Base-by-base conservation (phyloP, 2,329 filamentous ascomycete genomes). In the Paracoccidioides brasiliensis region DNA sequence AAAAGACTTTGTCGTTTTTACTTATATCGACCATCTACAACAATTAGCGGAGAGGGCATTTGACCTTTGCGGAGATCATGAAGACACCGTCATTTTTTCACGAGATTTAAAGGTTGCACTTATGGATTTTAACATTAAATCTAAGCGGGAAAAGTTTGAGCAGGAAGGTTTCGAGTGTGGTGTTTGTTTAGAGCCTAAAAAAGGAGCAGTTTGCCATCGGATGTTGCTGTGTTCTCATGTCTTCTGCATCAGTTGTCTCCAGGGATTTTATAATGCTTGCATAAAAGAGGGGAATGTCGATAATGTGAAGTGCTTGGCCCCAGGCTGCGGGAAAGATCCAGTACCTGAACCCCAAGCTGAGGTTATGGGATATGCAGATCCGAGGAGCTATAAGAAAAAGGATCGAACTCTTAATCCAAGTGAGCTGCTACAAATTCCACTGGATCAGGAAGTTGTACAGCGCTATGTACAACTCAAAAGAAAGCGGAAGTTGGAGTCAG, bases 131-230 rank as follows among this genome's bases (percentile, higher is more conserved):
- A 86, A 95, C 64, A 83, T 81, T 57, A 83, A 84, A 58, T 83
- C 86, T 5, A 86, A 85, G 65, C 80, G 81, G 55, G 80, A 81
- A 28, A 82, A 83, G 0, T 97, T 96, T 66, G 84, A 93, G 58
- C 82, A 82, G 61, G 86, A 85, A 63, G 95, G 88, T 0, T 96
- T 93, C 66, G 83, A 90, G 53, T 97, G 91, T 61, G 88, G 86
- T 1, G 80, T 97, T 50, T 96, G 90, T 66, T 72, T 96, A 49
- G 91, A 97, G 69, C 90, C 90, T 0, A 95, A 95, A 70, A 96
- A 94, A 68, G 93, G 93, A 1, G 71, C 75, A 0, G 79, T 76
- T 9, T 97, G 93, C 68, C 86, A 97, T 72, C 81, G 82, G 44
- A 84, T 97, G 78, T 72, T 86, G 48, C 82, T 85, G 57, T 98